phyloP scores from a whole-genome alignment of 768 basidiomycete species.

The Lactifluus pinguis region DNA sequence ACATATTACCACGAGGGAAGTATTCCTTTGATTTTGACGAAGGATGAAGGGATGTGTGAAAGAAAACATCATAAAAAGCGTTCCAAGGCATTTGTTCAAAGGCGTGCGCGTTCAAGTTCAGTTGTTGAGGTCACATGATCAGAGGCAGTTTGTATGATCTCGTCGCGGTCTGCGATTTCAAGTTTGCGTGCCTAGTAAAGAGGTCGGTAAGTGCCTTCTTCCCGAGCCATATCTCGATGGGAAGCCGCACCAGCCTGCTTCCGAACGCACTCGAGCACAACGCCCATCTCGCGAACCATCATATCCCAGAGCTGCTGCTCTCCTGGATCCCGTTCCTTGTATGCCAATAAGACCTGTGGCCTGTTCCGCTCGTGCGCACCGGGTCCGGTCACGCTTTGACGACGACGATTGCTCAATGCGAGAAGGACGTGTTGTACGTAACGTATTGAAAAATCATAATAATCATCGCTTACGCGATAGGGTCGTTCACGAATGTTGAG shows the following conservation, averaged over 20 bases:
- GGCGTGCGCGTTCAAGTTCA: too few species aligned
- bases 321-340: slow-evolving; percentile 74
- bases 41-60: too few species aligned
- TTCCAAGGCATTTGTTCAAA: too few species aligned
- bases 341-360: slow-evolving; percentile 60
- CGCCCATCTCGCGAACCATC: slow-evolving; percentile 36
- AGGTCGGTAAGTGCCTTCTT: not conserved
- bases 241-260: slow-evolving; percentile 42
- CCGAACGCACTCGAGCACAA: slow-evolving; percentile 49
- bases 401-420: slow-evolving; percentile 10
- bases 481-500: slow-evolving; percentile 39
- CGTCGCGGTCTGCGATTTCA: not conserved
- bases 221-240: slow-evolving; percentile 68
- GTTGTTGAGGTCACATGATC: too few species aligned
- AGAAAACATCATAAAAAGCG: too few species aligned
- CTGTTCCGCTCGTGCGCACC: slow-evolving; percentile 10
- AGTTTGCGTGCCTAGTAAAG: too few species aligned
- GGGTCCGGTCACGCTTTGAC: not conserved
- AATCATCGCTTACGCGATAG: slow-evolving; percentile 51
- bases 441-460: slow-evolving; percentile 36
- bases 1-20: too few species aligned
- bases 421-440: slow-evolving; percentile 79
- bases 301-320: slow-evolving; percentile 72
- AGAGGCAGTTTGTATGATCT: not conserved
- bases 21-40: too few species aligned